phyloP scores from a whole-genome alignment of 169 alveolate genomes.

The Cystoisospora suis region DNA sequence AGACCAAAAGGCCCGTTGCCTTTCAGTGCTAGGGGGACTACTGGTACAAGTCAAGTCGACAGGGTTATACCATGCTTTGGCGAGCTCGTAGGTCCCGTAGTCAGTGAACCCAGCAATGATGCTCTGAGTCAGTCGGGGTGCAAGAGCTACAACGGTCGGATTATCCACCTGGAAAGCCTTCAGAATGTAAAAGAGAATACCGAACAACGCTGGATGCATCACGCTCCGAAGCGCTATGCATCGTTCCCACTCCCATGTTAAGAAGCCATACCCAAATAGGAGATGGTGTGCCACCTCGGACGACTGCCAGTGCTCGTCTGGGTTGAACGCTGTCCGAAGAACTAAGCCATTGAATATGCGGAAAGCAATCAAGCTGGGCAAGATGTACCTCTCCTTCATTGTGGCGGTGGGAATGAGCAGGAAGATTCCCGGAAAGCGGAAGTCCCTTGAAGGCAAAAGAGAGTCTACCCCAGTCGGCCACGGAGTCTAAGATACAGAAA shows the following conservation, averaged over 20 bases:
- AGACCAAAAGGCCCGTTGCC: background rate
- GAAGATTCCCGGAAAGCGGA: too few relatives aligned
- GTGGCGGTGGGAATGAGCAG: too few relatives aligned
- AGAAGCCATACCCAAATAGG: slow-evolving; percentile 77
- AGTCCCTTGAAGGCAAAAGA: too few relatives aligned
- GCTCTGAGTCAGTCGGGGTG: slow-evolving; percentile 74
- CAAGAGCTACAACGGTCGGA: slow-evolving; percentile 57
- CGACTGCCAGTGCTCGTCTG: slow-evolving; percentile 85
- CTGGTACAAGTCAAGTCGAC: background rate
- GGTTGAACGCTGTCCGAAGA: slow-evolving; percentile 73
- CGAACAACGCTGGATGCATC: slow-evolving; percentile 76
- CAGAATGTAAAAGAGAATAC: slow-evolving; percentile 65
- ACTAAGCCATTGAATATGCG: slow-evolving; percentile 69
- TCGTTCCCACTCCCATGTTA: slow-evolving; percentile 85
- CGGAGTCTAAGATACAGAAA: too few relatives aligned
- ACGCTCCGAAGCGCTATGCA: slow-evolving; percentile 74
- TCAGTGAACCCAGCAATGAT: slow-evolving; percentile 74
- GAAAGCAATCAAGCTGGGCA: slow-evolving; percentile 27
- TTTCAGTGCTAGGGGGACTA: background rate
- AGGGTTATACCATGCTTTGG: background rate
- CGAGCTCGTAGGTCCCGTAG: slow-evolving; percentile 65
- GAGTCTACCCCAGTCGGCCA: too few relatives aligned
- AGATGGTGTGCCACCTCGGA: slow-evolving; percentile 78
- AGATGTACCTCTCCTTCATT: background rate
- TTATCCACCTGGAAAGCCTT: slow-evolving; percentile 1